Evolutionary conservation across 208 protist genomes (phyloP).

Genomic region (Trichomonas tenax): DNA sequence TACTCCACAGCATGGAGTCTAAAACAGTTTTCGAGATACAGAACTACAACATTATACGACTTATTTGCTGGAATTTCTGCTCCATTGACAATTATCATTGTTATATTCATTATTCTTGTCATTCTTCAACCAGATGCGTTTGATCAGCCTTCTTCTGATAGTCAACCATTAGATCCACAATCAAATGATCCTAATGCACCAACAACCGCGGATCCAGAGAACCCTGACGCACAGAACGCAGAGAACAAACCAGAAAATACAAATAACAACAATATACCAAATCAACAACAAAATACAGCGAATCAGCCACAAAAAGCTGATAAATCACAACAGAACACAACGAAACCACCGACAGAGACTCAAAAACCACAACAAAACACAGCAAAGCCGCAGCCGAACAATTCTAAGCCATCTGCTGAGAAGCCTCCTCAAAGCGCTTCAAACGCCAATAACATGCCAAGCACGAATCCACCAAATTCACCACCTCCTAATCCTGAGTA

Average conservation of each 20-base stretch:
- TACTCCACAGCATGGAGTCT: background rate
- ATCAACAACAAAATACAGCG: too few species aligned
- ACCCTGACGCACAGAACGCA: background rate
- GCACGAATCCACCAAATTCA: background rate
- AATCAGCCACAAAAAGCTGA: background rate
- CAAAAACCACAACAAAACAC: background rate
- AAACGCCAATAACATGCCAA: background rate
- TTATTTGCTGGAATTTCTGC: background rate
- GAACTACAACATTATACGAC: background rate
- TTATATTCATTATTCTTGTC: background rate
- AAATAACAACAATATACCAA: too few species aligned
- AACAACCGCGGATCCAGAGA: background rate
- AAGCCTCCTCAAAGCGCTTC: background rate
- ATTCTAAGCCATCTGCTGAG: background rate
- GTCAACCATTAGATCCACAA: background rate
- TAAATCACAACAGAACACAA: background rate
- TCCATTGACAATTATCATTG: background rate
- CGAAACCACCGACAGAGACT: background rate
- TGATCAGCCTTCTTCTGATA: background rate
- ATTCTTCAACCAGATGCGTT: background rate
- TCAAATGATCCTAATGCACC: background rate
- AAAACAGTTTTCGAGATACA: background rate
- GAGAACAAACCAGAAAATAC: background rate
- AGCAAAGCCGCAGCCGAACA: background rate
- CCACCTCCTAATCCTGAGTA: background rate